Percentiles rank a stretch among this genome's conserved stretches.
Conservation (phyloP, 495 filamentous ascomycete species). For the Aspergillus asperescens region DNA sequence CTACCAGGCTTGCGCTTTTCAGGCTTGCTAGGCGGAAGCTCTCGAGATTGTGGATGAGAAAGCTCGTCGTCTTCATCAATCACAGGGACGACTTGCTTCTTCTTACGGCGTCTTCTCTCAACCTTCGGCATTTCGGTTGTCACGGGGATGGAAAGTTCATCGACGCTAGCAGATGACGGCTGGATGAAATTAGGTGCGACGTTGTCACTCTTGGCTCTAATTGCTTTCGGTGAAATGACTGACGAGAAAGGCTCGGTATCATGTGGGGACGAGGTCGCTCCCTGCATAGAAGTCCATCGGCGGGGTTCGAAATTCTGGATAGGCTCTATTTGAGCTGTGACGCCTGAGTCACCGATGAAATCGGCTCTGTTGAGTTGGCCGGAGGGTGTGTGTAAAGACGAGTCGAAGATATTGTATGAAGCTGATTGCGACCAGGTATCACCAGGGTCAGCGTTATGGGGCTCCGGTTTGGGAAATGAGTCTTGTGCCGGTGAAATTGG, state of each 20-base stretch:
- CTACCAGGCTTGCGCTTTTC: constrained; percentile 24
- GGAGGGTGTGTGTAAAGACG: constrained; percentile 5
- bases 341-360: constrained; percentile 6
- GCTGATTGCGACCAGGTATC: constrained; percentile 9
- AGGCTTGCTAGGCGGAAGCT: background rate
- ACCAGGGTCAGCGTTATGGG: background rate
- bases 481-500: background rate
- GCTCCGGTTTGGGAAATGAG: background rate
- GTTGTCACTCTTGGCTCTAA: constrained; percentile 26
- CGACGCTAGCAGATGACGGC: constrained; percentile 23
- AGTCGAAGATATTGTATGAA: constrained; percentile 28
- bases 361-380: constrained; percentile 2
- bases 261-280: constrained; percentile 29
- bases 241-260: constrained; percentile 43
- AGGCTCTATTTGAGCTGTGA: constrained; percentile 7
- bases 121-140: constrained; percentile 19
- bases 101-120: constrained; percentile 33
- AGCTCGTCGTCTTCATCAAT: constrained; percentile 34
- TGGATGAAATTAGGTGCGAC: constrained; percentile 11
- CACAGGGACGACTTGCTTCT: constrained; percentile 26
- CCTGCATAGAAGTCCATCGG: constrained; percentile 28
- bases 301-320: constrained; percentile 15
- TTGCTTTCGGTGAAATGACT: constrained; percentile 20
- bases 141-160: constrained; percentile 29
- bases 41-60: constrained; percentile 6